Evolutionary conservation across 495 filamentous ascomycete genomes (phyloP), one percentile per base, ranked within the genome.

Genomic region (Penicillium paradoxum): DNA sequence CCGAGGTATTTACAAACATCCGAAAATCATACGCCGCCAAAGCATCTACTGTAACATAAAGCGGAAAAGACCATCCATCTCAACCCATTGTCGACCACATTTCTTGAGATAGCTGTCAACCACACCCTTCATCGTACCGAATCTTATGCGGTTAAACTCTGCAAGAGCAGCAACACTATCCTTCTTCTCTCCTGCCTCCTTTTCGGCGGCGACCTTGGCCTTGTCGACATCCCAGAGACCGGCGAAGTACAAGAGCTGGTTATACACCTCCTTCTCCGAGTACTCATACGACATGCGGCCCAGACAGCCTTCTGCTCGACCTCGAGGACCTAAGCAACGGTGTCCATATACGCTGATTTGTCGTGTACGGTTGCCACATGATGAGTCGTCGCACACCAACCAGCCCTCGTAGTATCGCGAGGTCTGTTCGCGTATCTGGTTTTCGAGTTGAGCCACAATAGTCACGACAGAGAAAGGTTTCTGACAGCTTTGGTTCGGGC

Each of bases 81-180:
- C 88, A 49, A 98, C 93, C 90, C 90, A 97, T 71, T 88, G 87
- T 66, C 91, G 77, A 30, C 95, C 93, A 76, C 90, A 96, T 77
- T 90, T 93, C 65, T 89, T 89, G 69, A 98, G 69, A 73, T 97
- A 95, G 64, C 70, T 83, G 53, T 90, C 89, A 10, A 95, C 90
- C n/a, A 88, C 84, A 1, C 77, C 79, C 71, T 79, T 84, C 41
- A 91, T 73, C 7, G 87, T 89, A 15, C 61, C 80, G 66, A 97
- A 97, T 60, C 90, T 69, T 30, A 73, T 74, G 27, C 86, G 73
- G 67, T 97, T 97, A 66, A 87, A 82, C 63, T 88, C 87, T 24
- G 82, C 89, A 57, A 97, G 76, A 30, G 84, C 84, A 11, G 76
- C 68, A 27, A 88, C 63, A 56, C 77, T 85, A 56, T 92, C 88